These are phyloP conservation scores for Amphichorda felina DNA, from an alignment of 2,329 filamentous ascomycete genomes.

Conservation along the genomic window DNA sequence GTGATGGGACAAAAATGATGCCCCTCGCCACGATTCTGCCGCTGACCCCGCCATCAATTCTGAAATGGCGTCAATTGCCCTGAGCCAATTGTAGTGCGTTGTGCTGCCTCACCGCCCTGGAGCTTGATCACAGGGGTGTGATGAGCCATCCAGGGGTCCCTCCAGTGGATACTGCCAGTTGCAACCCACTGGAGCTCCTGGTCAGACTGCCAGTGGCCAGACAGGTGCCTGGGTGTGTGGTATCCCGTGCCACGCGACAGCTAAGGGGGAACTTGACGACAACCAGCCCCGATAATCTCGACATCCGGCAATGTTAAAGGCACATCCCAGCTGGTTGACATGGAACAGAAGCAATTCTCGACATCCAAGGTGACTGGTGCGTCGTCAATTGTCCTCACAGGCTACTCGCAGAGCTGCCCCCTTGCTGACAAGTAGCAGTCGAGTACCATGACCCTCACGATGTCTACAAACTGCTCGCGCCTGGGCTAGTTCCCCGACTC, in stretches of 20 bases:
- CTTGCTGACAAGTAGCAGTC: conserved; percentile 42
- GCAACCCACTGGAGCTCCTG: too few relatives aligned
- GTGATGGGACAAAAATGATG: too few relatives aligned
- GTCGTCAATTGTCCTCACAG: too few relatives aligned
- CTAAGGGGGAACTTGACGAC: too few relatives aligned
- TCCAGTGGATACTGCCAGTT: too few relatives aligned
- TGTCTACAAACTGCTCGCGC: conserved; percentile 71
- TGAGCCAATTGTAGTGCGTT: not conserved
- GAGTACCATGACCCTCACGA: conserved; percentile 93
- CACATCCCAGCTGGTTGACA: conserved; percentile 20
- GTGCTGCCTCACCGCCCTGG: conserved; percentile 1
- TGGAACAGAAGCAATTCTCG: conserved; percentile 52
- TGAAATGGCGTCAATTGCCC: not conserved
- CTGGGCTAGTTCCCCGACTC: conserved; percentile 65
- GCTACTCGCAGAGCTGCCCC: too few relatives aligned
- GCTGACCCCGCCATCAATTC: not conserved
- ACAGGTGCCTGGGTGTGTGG: too few relatives aligned
- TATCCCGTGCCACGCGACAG: too few relatives aligned
- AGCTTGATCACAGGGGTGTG: not conserved
- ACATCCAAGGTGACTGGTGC: conserved; percentile 69
- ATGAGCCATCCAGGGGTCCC: not conserved
- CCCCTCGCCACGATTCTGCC: not conserved
- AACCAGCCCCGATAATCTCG: too few relatives aligned
- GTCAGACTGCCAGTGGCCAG: too few relatives aligned
- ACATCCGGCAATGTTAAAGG: conserved; percentile 2